phyloP scores from a whole-genome alignment of 441 rosid species.

The Dalechampia spathulata region DNA sequence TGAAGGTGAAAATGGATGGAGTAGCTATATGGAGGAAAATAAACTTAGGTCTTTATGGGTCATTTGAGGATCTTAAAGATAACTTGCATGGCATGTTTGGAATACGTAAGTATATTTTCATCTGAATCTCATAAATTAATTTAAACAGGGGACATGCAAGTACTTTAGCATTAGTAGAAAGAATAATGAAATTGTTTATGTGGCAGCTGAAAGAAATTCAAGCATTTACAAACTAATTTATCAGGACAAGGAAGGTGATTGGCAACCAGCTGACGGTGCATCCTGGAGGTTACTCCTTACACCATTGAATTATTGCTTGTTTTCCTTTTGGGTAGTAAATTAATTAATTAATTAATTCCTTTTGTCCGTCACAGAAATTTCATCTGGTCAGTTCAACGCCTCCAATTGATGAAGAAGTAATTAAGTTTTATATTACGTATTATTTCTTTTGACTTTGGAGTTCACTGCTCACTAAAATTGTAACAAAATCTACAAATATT shows the following conservation, averaged over 20 bases:
- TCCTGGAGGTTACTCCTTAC: constrained; percentile 57
- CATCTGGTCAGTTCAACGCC: constrained; percentile 24
- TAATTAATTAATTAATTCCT: no score
- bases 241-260: constrained; percentile 49
- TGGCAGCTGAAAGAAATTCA: constrained; percentile 32
- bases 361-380: constrained; percentile 22
- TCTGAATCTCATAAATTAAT: no score
- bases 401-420: constrained; percentile 25
- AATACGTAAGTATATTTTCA: constrained; percentile 15
- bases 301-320: no score
- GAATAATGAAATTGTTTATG: neutral
- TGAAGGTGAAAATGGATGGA: constrained; percentile 77
- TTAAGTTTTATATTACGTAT: no score
- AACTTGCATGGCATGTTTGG: constrained; percentile 51
- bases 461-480: no score
- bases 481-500: no score
- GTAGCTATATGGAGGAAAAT: constrained; percentile 62
- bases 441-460: no score
- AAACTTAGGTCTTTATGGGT: constrained; percentile 34
- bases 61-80: constrained; percentile 37
- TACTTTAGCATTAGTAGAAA: no score
- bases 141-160: no score
- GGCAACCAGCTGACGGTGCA: constrained; percentile 33
- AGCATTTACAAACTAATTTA: constrained; percentile 29
- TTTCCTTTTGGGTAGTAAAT: no score